Conservation (phyloP, 2,329 filamentous ascomycete genomes). For the Byssothecium circinans region DNA sequence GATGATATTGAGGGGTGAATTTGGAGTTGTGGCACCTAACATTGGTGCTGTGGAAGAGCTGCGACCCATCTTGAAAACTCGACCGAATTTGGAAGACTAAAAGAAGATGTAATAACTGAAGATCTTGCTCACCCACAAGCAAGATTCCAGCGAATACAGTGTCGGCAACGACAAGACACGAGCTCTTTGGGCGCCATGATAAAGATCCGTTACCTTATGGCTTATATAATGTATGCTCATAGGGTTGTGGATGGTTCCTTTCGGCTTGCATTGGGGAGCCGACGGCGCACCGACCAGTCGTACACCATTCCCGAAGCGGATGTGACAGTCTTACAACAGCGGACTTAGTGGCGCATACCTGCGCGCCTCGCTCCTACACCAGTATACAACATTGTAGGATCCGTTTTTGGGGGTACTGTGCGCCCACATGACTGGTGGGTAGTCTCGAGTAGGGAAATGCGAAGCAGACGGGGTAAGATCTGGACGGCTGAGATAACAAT, state of each 20-base stretch:
- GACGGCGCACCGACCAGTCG: constrained; percentile 1
- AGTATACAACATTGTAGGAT: too few species aligned
- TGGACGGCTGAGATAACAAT: too few species aligned
- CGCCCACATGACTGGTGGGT: too few species aligned
- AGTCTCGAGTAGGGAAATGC: too few species aligned
- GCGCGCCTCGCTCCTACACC: neutral
- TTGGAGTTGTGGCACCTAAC: neutral
- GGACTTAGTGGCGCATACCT: neutral
- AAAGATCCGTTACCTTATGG: too few species aligned
- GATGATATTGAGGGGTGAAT: constrained; percentile 24
- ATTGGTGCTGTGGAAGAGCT: constrained; percentile 4
- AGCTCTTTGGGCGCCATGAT: too few species aligned
- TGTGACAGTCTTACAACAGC: neutral
- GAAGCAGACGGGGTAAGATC: too few species aligned
- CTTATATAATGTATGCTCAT: neutral
- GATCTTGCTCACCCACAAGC: neutral
- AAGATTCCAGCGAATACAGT: too few species aligned
- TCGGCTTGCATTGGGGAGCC: constrained; percentile 13
- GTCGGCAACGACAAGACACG: too few species aligned
- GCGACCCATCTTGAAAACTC: constrained; percentile 4
- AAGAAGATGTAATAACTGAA: neutral
- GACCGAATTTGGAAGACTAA: neutral
- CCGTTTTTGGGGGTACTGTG: too few species aligned
- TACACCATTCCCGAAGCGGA: constrained; percentile 1
- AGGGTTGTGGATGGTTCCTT: neutral